Percentiles rank a stretch among this genome's conserved stretches.
Conservation (phyloP, 2,329 filamentous ascomycete species). For the Acrocalymma vagum region DNA sequence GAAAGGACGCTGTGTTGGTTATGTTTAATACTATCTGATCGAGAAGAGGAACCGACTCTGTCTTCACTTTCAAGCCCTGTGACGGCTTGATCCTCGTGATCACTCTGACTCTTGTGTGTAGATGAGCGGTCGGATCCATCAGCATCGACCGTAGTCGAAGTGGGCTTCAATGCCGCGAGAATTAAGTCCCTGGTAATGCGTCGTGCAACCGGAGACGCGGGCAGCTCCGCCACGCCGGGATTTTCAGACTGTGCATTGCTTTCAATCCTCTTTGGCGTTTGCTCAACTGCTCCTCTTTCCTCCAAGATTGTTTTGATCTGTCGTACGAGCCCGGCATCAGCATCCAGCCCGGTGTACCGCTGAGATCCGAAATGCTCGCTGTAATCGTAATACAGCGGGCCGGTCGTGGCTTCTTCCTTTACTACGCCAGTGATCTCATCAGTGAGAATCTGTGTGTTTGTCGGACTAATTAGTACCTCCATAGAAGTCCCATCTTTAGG, state of each 20-base stretch:
- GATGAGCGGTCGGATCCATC: constrained; percentile 17
- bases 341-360: constrained; percentile 20
- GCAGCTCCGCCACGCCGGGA: constrained; percentile 31
- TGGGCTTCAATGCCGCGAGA: constrained; percentile 33
- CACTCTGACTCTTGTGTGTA: constrained; percentile 8
- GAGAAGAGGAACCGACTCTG: too few species aligned
- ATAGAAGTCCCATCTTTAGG: constrained; percentile 48
- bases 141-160: constrained; percentile 34
- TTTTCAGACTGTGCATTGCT: constrained; percentile 8
- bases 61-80: constrained; percentile 2
- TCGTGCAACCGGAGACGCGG: constrained; percentile 40
- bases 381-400: constrained; percentile 47
- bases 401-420: constrained; percentile 23
- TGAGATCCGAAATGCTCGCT: constrained; percentile 46
- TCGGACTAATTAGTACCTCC: constrained; percentile 36
- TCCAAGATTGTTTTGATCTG: constrained; percentile 54
- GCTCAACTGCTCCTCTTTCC: constrained; percentile 31
- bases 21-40: too few species aligned
- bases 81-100: not conserved
- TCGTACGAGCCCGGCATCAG: constrained; percentile 48
- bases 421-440: constrained; percentile 39
- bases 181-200: constrained; percentile 45
- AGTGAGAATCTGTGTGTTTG: constrained; percentile 27
- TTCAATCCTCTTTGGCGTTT: constrained; percentile 13
- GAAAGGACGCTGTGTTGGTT: constrained; percentile 35